Percentiles rank a stretch among this genome's conserved stretches.
Conservation (phyloP, 164 flowering plant species). For the Umbilicus rupestris region DNA sequence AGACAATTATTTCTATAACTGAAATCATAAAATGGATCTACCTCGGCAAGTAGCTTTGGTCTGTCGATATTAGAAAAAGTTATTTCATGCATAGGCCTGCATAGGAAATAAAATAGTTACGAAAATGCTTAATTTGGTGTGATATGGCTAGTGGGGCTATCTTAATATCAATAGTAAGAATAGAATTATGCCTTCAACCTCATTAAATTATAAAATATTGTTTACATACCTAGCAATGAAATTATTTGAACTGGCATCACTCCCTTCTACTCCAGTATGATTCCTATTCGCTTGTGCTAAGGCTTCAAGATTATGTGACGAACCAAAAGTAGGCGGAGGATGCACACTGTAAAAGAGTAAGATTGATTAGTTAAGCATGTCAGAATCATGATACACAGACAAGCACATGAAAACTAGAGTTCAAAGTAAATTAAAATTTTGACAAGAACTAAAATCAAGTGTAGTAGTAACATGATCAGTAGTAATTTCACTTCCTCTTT, state of each 20-base stretch:
- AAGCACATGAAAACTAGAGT: not conserved
- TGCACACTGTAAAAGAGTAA: slow-evolving; percentile 19
- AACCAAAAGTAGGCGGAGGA: slow-evolving; percentile 44
- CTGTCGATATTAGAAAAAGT: slow-evolving; percentile 60
- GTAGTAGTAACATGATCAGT: not conserved
- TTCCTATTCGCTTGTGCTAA: slow-evolving; percentile 20
- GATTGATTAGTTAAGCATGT: not conserved
- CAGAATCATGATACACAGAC: not conserved
- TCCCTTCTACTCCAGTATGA: slow-evolving; percentile 19
- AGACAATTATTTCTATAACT: not conserved
- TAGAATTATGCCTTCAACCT: not conserved
- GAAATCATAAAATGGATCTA: slow-evolving; percentile 13
- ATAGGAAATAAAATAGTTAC: slow-evolving; percentile 10
- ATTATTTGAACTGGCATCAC: slow-evolving; percentile 16
- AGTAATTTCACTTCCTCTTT: not conserved
- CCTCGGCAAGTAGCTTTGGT: slow-evolving; percentile 64
- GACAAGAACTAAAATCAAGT: not conserved
- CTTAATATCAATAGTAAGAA: not conserved
- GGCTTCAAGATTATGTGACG: slow-evolving; percentile 34
- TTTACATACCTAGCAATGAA: slow-evolving; percentile 9
- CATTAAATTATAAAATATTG: not conserved
- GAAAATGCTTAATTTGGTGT: not conserved
- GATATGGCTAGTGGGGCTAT: not conserved
- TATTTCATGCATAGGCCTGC: slow-evolving; percentile 61
- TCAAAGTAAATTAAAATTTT: not conserved